Base-by-base conservation (phyloP, 2,329 filamentous ascomycete species). In the Diplocarpon rosae region DNA sequence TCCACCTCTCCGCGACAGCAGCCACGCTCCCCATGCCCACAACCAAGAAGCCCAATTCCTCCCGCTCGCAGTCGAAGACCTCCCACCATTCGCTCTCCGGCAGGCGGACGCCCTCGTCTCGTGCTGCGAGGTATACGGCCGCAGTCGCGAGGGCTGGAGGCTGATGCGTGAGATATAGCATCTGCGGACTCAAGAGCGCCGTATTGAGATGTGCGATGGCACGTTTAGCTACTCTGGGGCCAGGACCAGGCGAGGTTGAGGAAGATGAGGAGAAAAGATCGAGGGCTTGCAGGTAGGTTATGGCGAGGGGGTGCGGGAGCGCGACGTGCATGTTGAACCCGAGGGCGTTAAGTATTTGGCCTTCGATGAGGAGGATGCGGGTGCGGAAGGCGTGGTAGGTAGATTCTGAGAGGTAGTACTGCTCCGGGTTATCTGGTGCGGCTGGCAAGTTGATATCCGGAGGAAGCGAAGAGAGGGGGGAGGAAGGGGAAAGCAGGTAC, bases 51-150 rank as follows among this genome's bases (percentile, higher is more conserved):
- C 92, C 92, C 30, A 98, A 70, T 62, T 95, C 88, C 68, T 98
- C 92, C 40, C 92, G 73, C 57, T 95, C 89, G 7, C 92, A 85
- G 63, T 98, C 92, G 62, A 96, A 96, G 0, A 96, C 86, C 64
- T 95, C 89, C 92, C 92, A 98, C 92, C 92, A 98, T 51, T 86
- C 81, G 38, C 76, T 77, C 51, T 84, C 83, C 0, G 90, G 87
- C 65, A 95, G 72, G 62, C 85, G 88, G 11, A 84, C 76, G 0
- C 75, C 80, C 1, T 76, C 63, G 53, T 96, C 88, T 36, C 81
- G 75, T 1, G 87, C 84, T 0, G 90, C 85, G n/a, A 87, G 76
- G 61, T 96, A 98, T 28, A 95, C 83, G 1, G 89, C 86, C 1
- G 89, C 85, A 2, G 87, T 86, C 4, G 92, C 90, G 9, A 98